Percentiles rank a stretch among this genome's conserved stretches.
Evolutionary conservation across 73 alveolate species (phyloP).

Genomic region (Paramecium octaurelia): DNA sequence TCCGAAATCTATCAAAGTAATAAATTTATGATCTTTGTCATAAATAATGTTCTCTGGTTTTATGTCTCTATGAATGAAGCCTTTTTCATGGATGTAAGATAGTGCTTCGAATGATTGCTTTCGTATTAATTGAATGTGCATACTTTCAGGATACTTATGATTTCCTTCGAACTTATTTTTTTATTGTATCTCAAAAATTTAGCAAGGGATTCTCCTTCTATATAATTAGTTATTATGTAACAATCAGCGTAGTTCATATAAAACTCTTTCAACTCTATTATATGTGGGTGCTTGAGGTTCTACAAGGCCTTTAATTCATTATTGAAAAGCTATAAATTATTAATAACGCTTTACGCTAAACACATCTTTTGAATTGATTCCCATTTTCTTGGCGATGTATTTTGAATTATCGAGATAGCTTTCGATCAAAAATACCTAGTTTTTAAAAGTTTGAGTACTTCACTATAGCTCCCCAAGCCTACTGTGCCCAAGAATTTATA

Average conservation of each 20-base stretch:
- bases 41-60: constrained; percentile 49
- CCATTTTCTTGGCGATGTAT: neutral
- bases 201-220: neutral
- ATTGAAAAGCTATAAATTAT: neutral
- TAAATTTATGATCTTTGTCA: neutral
- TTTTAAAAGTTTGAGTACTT: neutral
- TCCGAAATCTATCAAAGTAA: constrained; percentile 25
- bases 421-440: neutral
- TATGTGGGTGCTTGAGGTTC: neutral
- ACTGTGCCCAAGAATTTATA: neutral
- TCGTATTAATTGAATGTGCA: neutral
- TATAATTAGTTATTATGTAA: neutral
- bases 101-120: neutral
- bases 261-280: neutral
- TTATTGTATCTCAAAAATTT: neutral
- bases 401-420: neutral
- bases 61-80: constrained; percentile 51
- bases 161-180: neutral
- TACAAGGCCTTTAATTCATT: neutral
- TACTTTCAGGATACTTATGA: neutral
- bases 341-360: neutral
- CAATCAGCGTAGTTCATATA: neutral
- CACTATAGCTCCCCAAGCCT: neutral
- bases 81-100: constrained; percentile 8
- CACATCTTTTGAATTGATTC: neutral